A percentile compares a stretch with the other conserved stretches of the same genome.
phyloP scores from a whole-genome alignment of 2,329 filamentous ascomycete species.

The Fusarium xyrophilum region DNA sequence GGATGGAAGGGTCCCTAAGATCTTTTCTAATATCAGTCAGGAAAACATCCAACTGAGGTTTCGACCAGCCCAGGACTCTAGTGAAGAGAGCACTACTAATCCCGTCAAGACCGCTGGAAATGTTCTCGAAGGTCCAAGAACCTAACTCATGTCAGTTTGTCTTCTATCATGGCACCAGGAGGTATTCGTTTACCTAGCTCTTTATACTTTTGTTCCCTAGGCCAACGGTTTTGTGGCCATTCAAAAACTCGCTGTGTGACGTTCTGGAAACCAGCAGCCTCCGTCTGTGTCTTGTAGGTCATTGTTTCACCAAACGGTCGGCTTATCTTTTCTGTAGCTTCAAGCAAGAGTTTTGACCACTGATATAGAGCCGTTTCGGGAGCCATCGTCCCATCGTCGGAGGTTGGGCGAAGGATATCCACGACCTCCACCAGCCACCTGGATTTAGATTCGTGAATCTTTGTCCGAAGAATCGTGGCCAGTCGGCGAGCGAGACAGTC shows the following conservation, averaged over 20 bases:
- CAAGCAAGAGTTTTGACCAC: conserved; percentile 37
- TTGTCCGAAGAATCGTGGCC: conserved; percentile 30
- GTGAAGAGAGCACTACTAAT: conserved; percentile 42
- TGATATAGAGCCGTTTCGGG: conserved; percentile 25
- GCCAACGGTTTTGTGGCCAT: conserved; percentile 58
- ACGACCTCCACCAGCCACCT: conserved; percentile 36
- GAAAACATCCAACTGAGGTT: conserved; percentile 37
- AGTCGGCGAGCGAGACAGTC: conserved; percentile 28
- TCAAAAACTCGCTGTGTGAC: conserved; percentile 54
- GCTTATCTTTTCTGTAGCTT: conserved; percentile 39
- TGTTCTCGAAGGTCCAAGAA: conserved; percentile 31
- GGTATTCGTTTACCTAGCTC: conserved; percentile 48
- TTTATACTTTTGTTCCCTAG: conserved; percentile 56
- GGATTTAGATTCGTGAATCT: conserved; percentile 28
- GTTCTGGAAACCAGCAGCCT: conserved; percentile 58
- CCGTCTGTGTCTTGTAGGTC: conserved; percentile 44
- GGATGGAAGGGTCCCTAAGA: conserved; percentile 35
- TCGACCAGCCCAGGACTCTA: conserved; percentile 36
- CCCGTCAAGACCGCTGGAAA: conserved; percentile 33
- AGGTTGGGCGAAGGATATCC: conserved; percentile 20
- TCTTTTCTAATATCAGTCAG: conserved; percentile 38
- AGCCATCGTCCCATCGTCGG: conserved; percentile 9
- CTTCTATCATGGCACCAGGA: not conserved
- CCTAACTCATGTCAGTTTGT: not conserved
- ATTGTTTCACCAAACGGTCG: conserved; percentile 38